Evolutionary conservation across 2,329 filamentous ascomycete genomes (phyloP).

Genomic region (Paraphaeosphaeria sporulosa): DNA sequence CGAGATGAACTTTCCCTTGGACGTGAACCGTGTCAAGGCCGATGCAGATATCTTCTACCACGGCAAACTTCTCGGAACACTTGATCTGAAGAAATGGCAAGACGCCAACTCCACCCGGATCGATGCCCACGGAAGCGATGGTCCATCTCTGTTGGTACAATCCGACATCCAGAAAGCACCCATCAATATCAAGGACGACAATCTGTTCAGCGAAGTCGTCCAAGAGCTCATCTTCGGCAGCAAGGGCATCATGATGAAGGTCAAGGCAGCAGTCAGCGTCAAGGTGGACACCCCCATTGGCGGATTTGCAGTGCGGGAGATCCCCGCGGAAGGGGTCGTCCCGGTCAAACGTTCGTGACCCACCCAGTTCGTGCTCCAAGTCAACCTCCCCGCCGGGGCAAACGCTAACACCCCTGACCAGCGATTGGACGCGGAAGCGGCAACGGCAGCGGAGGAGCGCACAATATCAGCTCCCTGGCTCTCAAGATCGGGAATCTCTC

Average conservation of each 20-base stretch:
- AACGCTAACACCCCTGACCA: conserved; percentile 44
- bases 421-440: conserved; percentile 55
- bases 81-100: conserved; percentile 85
- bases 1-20: conserved; percentile 85
- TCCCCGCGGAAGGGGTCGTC: conserved; percentile 84
- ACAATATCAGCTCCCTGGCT: conserved; percentile 55
- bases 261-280: conserved; percentile 83
- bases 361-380: conserved; percentile 54
- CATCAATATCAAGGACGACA: conserved; percentile 79
- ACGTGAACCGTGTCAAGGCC: conserved; percentile 78
- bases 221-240: conserved; percentile 79
- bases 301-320: conserved; percentile 78
- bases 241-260: conserved; percentile 72
- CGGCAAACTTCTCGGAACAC: conserved; percentile 76
- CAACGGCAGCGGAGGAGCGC: conserved; percentile 17
- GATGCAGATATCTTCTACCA: conserved; percentile 83
- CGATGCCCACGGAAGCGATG: conserved; percentile 63
- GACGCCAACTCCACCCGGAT: conserved; percentile 79
- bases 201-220: conserved; percentile 82
- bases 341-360: conserved; percentile 90
- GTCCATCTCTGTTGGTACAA: conserved; percentile 73
- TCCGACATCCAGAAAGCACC: conserved; percentile 81
- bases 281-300: conserved; percentile 84
- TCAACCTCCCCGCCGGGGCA: conserved; percentile 21
- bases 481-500: conserved; percentile 75